Conservation (phyloP, 768 basidiomycete species). For the Naganishia friedmannii region DNA sequence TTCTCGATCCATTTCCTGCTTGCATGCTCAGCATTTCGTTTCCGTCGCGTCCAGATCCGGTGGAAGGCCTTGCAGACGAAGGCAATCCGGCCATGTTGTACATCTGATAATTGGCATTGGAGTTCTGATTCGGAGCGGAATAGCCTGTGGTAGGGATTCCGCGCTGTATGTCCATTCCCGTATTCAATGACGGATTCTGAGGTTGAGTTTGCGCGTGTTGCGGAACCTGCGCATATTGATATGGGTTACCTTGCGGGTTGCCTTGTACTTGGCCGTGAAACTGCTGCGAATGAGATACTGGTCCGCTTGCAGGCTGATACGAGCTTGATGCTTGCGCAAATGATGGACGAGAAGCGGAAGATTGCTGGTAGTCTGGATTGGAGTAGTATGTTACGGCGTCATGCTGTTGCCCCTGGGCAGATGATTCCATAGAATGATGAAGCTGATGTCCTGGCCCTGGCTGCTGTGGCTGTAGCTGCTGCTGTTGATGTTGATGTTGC, state of each 20-base stretch:
- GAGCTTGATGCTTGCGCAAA: conserved; percentile 6
- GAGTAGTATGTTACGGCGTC: conserved; percentile 5
- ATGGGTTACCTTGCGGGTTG: background rate
- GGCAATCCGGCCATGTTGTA: conserved; percentile 23
- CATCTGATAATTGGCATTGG: conserved; percentile 10
- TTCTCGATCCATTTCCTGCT: background rate
- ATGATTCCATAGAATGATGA: background rate
- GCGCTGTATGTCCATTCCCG: background rate
- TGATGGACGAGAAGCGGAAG: conserved; percentile 7
- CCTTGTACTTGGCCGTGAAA: background rate
- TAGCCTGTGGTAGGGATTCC: background rate
- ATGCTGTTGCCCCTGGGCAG: conserved; percentile 2
- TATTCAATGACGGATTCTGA: background rate
- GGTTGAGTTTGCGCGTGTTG: background rate
- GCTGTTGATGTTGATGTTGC: background rate
- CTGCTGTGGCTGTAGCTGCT: background rate
- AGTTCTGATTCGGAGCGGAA: background rate
- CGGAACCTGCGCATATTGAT: conserved; percentile 14
- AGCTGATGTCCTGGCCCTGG: too few species aligned
- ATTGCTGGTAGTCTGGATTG: conserved; percentile 14
- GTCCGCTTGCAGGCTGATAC: background rate
- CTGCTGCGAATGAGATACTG: background rate
- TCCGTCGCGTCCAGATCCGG: conserved; percentile 4
- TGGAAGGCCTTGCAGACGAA: conserved; percentile 5
- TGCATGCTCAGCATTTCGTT: conserved; percentile 8